Conservation (phyloP, 306 rosid genomes). For the Vachellia pachyceras region DNA sequence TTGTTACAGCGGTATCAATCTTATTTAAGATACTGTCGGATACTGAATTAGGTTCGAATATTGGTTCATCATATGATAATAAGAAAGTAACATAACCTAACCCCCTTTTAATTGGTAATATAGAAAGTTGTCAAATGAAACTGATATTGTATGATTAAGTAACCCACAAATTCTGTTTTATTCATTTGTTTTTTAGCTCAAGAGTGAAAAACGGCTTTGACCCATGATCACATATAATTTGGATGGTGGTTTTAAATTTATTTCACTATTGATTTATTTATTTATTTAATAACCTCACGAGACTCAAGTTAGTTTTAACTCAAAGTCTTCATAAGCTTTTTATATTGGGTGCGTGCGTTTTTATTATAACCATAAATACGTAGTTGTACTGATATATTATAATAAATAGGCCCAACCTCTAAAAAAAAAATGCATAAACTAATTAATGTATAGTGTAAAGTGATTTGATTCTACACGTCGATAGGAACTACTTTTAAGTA, state of each 20-base stretch:
- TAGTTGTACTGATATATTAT: no score
- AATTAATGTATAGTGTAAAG: background rate
- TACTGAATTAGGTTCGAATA: no score
- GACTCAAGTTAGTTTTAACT: background rate
- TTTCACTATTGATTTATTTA: background rate
- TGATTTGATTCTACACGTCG: background rate
- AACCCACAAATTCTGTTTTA: conserved; percentile 1
- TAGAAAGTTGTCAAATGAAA: conserved; percentile 15
- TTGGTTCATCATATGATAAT: no score
- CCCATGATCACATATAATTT: conserved; percentile 24
- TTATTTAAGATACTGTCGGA: no score
- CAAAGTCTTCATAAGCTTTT: background rate
- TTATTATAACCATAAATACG: background rate
- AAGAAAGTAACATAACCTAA: no score
- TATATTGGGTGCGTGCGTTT: background rate
- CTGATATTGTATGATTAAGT: background rate
- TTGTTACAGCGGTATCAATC: no score
- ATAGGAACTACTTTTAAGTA: background rate
- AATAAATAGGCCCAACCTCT: background rate
- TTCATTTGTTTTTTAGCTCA: conserved; percentile 32
- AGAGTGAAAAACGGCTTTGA: conserved; percentile 23
- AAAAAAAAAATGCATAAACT: background rate
- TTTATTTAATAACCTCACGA: background rate
- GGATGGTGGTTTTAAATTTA: conserved; percentile 12
- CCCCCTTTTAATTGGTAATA: no score